Evolutionary conservation across 2,329 filamentous ascomycete species (phyloP).

Genomic region (Paecilomyces sp.): DNA sequence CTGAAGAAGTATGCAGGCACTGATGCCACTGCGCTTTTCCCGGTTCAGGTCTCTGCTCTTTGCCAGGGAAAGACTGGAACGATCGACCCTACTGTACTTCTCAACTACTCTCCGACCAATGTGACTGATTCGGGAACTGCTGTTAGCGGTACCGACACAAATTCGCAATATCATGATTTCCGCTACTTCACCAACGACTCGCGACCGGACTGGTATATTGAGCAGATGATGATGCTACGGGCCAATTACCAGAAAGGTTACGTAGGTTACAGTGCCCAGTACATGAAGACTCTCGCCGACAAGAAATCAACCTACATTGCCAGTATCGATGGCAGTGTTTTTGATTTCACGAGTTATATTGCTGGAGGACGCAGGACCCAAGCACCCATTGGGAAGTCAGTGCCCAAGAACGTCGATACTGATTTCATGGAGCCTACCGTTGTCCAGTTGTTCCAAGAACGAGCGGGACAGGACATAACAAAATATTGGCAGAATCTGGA

Average conservation of each 20-base stretch:
- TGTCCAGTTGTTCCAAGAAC: constrained; percentile 67
- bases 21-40: constrained; percentile 85
- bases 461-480: constrained; percentile 71
- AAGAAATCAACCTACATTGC: constrained; percentile 60
- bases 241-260: constrained; percentile 77
- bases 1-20: constrained; percentile 76
- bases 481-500: constrained; percentile 71
- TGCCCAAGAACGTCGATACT: constrained; percentile 46
- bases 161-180: constrained; percentile 87
- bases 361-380: constrained; percentile 63
- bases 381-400: constrained; percentile 47
- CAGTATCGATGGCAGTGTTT: constrained; percentile 71
- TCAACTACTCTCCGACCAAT: constrained; percentile 78
- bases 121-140: constrained; percentile 59
- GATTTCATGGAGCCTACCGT: constrained; percentile 78
- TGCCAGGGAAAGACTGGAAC: constrained; percentile 68
- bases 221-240: constrained; percentile 75
- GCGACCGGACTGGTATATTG: constrained; percentile 84
- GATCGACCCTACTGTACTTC: constrained; percentile 64
- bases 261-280: constrained; percentile 73
- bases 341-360: constrained; percentile 82
- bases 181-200: constrained; percentile 73
- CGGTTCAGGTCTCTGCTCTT: constrained; percentile 85
- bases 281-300: constrained; percentile 62
- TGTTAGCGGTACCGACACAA: constrained; percentile 61